Base-by-base conservation (phyloP, 129 eudicot species). In the sunflower (Helianthus annuus) region DNA sequence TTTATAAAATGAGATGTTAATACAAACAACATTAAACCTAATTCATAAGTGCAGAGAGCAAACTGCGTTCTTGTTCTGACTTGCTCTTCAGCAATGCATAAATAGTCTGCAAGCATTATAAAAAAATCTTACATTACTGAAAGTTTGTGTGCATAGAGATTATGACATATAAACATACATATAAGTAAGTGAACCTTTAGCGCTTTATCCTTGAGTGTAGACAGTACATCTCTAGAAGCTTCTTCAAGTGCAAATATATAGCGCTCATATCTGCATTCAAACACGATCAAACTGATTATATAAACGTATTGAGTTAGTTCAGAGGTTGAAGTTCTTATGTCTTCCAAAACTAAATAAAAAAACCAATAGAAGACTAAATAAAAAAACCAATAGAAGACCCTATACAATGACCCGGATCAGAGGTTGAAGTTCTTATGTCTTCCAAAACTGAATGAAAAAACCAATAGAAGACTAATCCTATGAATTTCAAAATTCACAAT, bases 21-120 rank as follows among this genome's bases (percentile, higher is more conserved):
- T 19, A 54, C 64, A 63, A 46, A 22, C 65, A 95, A 97, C 88
- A 90, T 90, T 55, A 22, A 68, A 95, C 99, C 88, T 95, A 91
- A 75, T 95, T 95, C 57, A 95, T 97, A 65, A 95, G 82, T 6
- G 95, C 88, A 70, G 97, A 79, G 27, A 95, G 96, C 76, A 95
- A 75, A 10, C 90, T 83, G 7, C 96, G 91, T 81, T 95, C 99
- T 85, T 90, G 99, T 77, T 95, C 99, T 73, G 99, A 87, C 80
- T 95, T 95, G 78, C 90, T 90, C 70, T 53, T 83, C 74, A 95
- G 87, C 83, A 95, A 64, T 0, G 82, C 85, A 71, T 90, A 91
- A 68, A 95, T 86, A 16, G 88, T 88, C 99, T 95, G 86, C 57
- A 55, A 71, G 38, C 34, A 71, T 71, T 16, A 19, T n/a, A n/a